Conservation (phyloP, 2,329 filamentous ascomycete species). For the Dactylellina parvicollis region DNA sequence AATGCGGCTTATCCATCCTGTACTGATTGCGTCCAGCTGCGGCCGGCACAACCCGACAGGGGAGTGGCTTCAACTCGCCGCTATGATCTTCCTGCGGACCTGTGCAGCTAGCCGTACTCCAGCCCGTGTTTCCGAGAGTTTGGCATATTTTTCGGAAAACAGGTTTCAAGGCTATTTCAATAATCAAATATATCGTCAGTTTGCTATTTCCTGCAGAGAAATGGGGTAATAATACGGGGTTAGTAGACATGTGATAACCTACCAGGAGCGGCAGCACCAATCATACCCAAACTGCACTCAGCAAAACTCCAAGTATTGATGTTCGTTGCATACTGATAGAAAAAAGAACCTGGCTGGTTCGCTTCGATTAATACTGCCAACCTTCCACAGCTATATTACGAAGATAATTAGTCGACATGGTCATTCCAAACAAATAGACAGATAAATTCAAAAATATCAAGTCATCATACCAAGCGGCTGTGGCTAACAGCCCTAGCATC, state of each 20-base stretch:
- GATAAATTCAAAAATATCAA: no score
- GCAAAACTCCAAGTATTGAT: constrained; percentile 32
- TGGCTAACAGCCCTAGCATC: constrained; percentile 40
- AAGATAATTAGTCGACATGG: not conserved
- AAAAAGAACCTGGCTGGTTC: not conserved
- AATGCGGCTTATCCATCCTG: constrained; percentile 5
- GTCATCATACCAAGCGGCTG: constrained; percentile 25
- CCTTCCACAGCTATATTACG: constrained; percentile 15
- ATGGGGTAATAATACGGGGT: not conserved
- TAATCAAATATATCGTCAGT: not conserved
- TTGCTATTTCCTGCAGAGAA: not conserved
- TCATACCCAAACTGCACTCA: constrained; percentile 40
- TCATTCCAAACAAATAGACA: not conserved
- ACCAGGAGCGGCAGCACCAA: constrained; percentile 46
- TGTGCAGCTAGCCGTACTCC: constrained; percentile 12
- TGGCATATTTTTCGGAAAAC: constrained; percentile 23
- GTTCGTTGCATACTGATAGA: constrained; percentile 17
- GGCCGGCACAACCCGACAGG: constrained; percentile 8
- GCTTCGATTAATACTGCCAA: constrained; percentile 28
- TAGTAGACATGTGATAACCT: not conserved
- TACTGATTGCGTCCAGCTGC: constrained; percentile 20
- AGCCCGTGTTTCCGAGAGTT: not conserved
- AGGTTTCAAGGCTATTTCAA: constrained; percentile 33
- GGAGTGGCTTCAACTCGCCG: not conserved
- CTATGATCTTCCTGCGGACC: constrained; percentile 9